Evolutionary conservation across 2,329 filamentous ascomycete genomes (phyloP), one percentile per base, ranked within the genome.

Genomic region (Aspergillus aculeatus): DNA sequence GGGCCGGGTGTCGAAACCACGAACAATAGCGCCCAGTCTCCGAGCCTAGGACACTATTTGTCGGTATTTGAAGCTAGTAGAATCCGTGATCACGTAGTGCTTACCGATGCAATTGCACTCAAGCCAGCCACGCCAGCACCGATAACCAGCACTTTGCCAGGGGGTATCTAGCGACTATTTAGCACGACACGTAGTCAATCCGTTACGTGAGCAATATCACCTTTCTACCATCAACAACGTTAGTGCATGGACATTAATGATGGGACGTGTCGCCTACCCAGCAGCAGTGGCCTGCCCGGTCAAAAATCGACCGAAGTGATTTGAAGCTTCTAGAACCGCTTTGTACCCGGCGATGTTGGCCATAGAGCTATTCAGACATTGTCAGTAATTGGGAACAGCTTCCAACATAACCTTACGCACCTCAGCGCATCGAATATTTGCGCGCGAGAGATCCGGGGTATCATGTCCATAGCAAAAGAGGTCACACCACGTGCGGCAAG

Each of bases 291-390:
- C 90, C 73, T 96, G 92, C 29, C 92, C 92, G 12, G 92, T 96
- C 66, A 96, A 77, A 71, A 96, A 96, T 50, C 92, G 86, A 55
- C 92, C 92, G 75, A 96, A 96, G 64, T 89, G 87, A 75, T 96
- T 96, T 14, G 91, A 93, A 1, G 92, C 92, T 75, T 96, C 92
- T 48, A 96, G 80, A 1, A 96, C 91, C 47, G 92, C 92, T 76
- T 96, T 96, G 78, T 96, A 96, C 0, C 92, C 92, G 23, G 92
- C 91, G 77, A 96, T 96, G 68, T 96, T 96, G 61, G 92, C 92
- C 92, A 96, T 96, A 10, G 90, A 95, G 74, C 91, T 92, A 54
- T 24, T n/a, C 26, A 47, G 12, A 11, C 4, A 32, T 41, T 7
- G 14, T 53, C 11, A 47, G 32, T 10, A 29, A 24, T 19, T 21